Evolutionary conservation across 2,329 filamentous ascomycete species (phyloP), one percentile per base, ranked within the genome.

Genomic region (Delphinella strobiligena): DNA sequence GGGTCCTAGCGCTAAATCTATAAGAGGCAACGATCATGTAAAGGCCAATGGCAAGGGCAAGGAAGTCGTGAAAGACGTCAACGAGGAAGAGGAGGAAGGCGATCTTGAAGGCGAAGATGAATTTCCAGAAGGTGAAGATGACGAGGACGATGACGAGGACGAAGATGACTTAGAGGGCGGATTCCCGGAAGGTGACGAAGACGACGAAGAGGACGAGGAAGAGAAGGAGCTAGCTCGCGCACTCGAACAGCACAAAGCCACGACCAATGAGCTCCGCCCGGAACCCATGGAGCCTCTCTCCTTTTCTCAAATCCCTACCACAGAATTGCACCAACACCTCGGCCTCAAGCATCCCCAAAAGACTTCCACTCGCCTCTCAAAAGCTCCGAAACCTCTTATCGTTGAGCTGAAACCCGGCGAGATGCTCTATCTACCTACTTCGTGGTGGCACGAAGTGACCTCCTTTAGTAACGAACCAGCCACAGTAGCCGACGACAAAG

Each of bases 111-210:
- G 18, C 16, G 36, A 27, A 32, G 14, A 35, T 14, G 10, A 16
- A 18, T 35, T 35, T 7, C 22, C 27, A 10, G 32, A 17, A 14
- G 36, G 36, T 14, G 38, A 17, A 10, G 33, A 14, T 5, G 22
- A 17, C 5, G 17, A 31, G 19, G 33, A 36, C 34, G 34, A 41
- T 3, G 24, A 36, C 4, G 37, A 34, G 16, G 38, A 40, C 16
- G 38, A 40, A n/a, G 34, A 27, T 27, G n/a, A 40, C 24, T 40
- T 34, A 8, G 38, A 40, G 14, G 38, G 32, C 38, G 38, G 36
- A 5, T 34, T 40, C 9, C 24, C 36, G n/a, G 38, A 31, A 17
- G 38, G 32, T 18, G 34, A 41, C 14, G 19, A 35, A 14, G 39
- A 33, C 14, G 27, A 41, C 14, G 29, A 41, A 14, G 39, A 34